These are phyloP conservation scores for Aquanectria penicillioides DNA, from an alignment of 2,329 filamentous ascomycete species.

Conservation along the genomic window DNA sequence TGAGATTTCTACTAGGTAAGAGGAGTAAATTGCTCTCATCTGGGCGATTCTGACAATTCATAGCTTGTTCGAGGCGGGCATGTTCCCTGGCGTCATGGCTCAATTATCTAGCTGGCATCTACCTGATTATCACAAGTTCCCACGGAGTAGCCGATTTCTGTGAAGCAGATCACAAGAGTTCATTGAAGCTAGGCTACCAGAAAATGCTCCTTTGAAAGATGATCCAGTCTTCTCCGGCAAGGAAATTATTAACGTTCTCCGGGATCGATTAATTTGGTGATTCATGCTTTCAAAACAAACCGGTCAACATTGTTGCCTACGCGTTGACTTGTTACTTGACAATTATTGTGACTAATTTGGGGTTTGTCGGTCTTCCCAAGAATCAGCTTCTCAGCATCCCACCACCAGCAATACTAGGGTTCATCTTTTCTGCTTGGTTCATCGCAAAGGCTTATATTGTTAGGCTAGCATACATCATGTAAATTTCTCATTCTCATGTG, in stretches of 20 bases:
- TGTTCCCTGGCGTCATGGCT: constrained; percentile 52
- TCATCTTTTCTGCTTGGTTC: constrained; percentile 53
- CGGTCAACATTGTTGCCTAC: constrained; percentile 53
- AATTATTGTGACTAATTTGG: constrained; percentile 53
- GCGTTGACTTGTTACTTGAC: constrained; percentile 54
- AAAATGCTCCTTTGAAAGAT: constrained; percentile 49
- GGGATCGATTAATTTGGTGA: constrained; percentile 32
- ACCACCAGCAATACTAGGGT: constrained; percentile 50
- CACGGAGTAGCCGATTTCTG: constrained; percentile 42
- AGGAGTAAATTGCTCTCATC: constrained; percentile 3
- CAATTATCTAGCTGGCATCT: constrained; percentile 56
- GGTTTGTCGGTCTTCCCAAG: constrained; percentile 52
- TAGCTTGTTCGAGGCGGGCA: constrained; percentile 9
- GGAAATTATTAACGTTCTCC: constrained; percentile 49
- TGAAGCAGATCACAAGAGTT: constrained; percentile 51
- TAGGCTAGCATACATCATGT: constrained; percentile 17
- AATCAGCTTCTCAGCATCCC: constrained; percentile 59
- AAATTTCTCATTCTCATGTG: neutral
- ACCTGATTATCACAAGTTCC: constrained; percentile 54
- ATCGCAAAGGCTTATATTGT: constrained; percentile 22
- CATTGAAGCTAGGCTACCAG: constrained; percentile 49
- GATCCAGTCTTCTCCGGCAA: constrained; percentile 48
- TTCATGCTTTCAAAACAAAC: constrained; percentile 42
- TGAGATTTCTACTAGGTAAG: constrained; percentile 43
- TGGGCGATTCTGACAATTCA: neutral